Evolutionary conservation across 1,284 basidiomycete species (phyloP).

Genomic region (Cutaneotrichosporon sp.): DNA sequence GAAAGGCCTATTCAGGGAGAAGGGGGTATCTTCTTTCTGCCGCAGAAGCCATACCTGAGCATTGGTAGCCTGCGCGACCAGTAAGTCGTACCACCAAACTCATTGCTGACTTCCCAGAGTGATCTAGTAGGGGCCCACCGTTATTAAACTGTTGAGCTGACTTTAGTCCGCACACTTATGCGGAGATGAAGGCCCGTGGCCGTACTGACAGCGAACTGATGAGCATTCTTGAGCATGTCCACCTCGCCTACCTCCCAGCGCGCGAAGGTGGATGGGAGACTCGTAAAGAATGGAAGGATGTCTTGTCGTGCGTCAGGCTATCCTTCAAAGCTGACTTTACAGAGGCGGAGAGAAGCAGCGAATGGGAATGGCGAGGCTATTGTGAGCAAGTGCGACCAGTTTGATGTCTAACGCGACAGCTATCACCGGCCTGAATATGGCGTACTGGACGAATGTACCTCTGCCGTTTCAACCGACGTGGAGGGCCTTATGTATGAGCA

Average conservation of each 20-base stretch:
- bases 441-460: slow-evolving; percentile 74
- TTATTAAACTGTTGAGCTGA: neutral
- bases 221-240: slow-evolving; percentile 69
- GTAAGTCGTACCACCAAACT: slow-evolving; percentile 45
- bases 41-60: slow-evolving; percentile 87
- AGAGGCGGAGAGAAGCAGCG: slow-evolving; percentile 95
- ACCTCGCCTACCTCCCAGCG: slow-evolving; percentile 76
- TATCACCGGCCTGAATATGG: slow-evolving; percentile 40
- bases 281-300: slow-evolving; percentile 93
- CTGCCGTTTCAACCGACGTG: slow-evolving; percentile 92
- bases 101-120: slow-evolving; percentile 24
- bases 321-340: neutral
- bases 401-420: slow-evolving; percentile 8
- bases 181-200: slow-evolving; percentile 62
- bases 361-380: slow-evolving; percentile 56
- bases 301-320: slow-evolving; percentile 52
- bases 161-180: slow-evolving; percentile 78
- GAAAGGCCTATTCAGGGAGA: slow-evolving; percentile 50
- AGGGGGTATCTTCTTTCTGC: slow-evolving; percentile 73
- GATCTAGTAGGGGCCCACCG: slow-evolving; percentile 36
- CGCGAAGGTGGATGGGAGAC: slow-evolving; percentile 86
- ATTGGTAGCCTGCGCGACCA: slow-evolving; percentile 83
- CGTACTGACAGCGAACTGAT: slow-evolving; percentile 65
- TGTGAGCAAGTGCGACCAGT: slow-evolving; percentile 26
- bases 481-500: slow-evolving; percentile 95